phyloP scores from a whole-genome alignment of 352 stramenopile species.

The Phytophthora lateralis region DNA sequence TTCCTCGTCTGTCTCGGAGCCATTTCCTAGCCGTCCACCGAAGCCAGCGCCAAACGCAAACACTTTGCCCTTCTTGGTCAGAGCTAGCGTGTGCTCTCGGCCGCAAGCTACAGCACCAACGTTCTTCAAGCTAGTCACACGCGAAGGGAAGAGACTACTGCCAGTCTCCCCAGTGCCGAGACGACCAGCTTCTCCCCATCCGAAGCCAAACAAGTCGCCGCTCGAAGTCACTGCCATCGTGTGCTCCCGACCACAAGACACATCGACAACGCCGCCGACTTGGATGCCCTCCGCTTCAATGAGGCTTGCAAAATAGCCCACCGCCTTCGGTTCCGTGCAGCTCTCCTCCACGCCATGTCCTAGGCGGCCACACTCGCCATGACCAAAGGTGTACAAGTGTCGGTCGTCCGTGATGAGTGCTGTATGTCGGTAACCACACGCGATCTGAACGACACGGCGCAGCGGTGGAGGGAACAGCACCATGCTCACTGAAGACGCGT shows the following conservation, averaged over 20 bases:
- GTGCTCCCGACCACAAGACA: slow-evolving; percentile 85
- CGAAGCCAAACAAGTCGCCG: slow-evolving; percentile 80
- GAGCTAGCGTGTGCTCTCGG: slow-evolving; percentile 77
- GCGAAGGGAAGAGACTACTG: slow-evolving; percentile 59
- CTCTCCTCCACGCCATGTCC: slow-evolving; percentile 72
- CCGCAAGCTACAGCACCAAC: slow-evolving; percentile 72
- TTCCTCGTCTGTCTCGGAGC: slow-evolving; percentile 64
- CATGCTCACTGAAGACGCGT: slow-evolving; percentile 31
- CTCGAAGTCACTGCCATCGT: slow-evolving; percentile 78
- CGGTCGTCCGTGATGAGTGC: slow-evolving; percentile 70
- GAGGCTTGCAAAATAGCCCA: slow-evolving; percentile 65
- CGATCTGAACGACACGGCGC: slow-evolving; percentile 66
- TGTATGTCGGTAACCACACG: slow-evolving; percentile 81
- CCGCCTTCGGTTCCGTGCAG: slow-evolving; percentile 40
- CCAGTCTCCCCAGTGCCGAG: slow-evolving; percentile 81
- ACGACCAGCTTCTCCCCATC: slow-evolving; percentile 85
- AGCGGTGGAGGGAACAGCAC: slow-evolving; percentile 56
- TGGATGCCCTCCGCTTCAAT: slow-evolving; percentile 41
- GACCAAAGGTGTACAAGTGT: slow-evolving; percentile 80
- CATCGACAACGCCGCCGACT: slow-evolving; percentile 48
- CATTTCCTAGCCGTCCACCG: slow-evolving; percentile 75
- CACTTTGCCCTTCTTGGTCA: slow-evolving; percentile 58
- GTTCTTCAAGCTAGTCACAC: slow-evolving; percentile 55
- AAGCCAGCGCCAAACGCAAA: slow-evolving; percentile 83
- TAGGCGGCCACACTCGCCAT: slow-evolving; percentile 79